Conservation (phyloP, 768 basidiomycete species). For the Leccinum pellstonianum region DNA sequence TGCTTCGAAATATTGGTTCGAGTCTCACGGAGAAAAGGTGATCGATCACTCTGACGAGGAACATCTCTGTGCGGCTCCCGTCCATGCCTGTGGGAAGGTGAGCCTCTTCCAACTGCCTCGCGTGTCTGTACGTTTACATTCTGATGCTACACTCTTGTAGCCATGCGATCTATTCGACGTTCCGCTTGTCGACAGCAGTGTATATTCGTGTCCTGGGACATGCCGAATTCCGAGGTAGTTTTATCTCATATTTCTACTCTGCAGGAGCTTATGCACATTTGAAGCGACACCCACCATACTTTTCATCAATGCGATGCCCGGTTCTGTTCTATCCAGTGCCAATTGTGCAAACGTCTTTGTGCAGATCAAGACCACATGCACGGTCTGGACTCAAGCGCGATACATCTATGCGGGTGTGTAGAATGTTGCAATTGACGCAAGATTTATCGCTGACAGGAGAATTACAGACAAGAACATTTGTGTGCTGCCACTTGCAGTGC, state of each 20-base stretch:
- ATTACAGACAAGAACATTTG: conserved; percentile 49
- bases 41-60: conserved; percentile 46
- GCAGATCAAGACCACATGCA: conserved; percentile 48
- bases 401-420: conserved; percentile 59
- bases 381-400: conserved; percentile 36
- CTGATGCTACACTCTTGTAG: conserved; percentile 23
- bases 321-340: conserved; percentile 53
- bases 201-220: conserved; percentile 41
- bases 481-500: conserved; percentile 37
- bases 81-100: conserved; percentile 59
- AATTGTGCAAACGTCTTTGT: conserved; percentile 39
- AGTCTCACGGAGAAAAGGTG: conserved; percentile 33
- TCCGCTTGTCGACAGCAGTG: conserved; percentile 26
- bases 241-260: not conserved
- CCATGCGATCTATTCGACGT: conserved; percentile 39
- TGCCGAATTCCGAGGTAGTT: conserved; percentile 45
- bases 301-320: conserved; percentile 51
- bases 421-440: not conserved
- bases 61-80: conserved; percentile 52
- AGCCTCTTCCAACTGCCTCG: not conserved
- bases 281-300: conserved; percentile 45
- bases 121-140: not conserved
- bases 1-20: not conserved
- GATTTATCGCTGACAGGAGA: not conserved
- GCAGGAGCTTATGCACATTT: not conserved